Base-by-base conservation (phyloP, 1,284 basidiomycete species). In the Xerocomus amazonicus region DNA sequence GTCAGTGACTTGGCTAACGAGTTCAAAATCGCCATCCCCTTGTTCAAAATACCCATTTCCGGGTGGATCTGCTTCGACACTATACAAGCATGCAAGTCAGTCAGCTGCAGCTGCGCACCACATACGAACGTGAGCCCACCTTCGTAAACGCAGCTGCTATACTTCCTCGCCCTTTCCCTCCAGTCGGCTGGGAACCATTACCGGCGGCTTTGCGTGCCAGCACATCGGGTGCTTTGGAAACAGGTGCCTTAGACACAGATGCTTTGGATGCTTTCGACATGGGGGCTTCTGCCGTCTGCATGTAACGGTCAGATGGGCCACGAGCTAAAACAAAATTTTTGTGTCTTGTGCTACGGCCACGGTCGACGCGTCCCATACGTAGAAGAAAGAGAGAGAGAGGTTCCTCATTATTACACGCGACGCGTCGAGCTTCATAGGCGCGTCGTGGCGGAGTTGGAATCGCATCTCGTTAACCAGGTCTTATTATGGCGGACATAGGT, bases 41-140 rank as follows among this genome's bases (percentile, higher is more conserved):
- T 97, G 84, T 95, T 96, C 54, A 90, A 88, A 72, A 96, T 95
- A 83, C 94, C 94, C 57, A 91, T 96, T 69, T 97, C 94, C 50
- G 93, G 94, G 78, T 97, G 93, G 54, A 97, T 94, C 69, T 92
- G 90, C 73, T 87, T 92, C 56, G 92, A 76, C 56, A 92, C 89
- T 90, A 53, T 12, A 53, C 2, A 23, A 29, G n/a, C 16, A 12
- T n/a, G 29, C n/a, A 0, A 6, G 16, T 8, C n/a, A 27, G 12
- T 52, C 34, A 50, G 46, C 16, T 27, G 29, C 19, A 23, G 4
- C 19, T 23, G 5, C 8, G 36, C 12, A 12, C 19, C 9, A 19
- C 14, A 13, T 2, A 6, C 6, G 32, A 34, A 7, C 6, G 23
- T 14, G 35, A 16, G 4, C 32, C 16, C 36, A 67, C 66, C 68